Base-by-base conservation (phyloP, 768 basidiomycete genomes). In the Russula vinacea region DNA sequence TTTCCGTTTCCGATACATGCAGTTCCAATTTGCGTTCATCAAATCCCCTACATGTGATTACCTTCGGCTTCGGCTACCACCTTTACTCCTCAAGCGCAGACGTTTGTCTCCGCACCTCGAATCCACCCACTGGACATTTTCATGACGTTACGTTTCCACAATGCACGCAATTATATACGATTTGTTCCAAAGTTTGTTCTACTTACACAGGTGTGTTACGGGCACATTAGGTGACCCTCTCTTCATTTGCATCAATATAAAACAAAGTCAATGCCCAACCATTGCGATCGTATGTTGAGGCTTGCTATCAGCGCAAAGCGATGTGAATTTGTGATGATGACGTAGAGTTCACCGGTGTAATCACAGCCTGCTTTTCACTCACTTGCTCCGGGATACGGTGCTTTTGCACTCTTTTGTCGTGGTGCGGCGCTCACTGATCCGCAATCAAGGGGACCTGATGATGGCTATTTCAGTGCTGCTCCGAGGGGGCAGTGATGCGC, bases 91-190 rank as follows among this genome's bases (percentile, higher is more conserved):
- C 47, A 54, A 53, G 61, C 14, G 29, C 52, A 5, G 37, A 42
- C 45, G 60, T 40, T 13, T 59, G 19, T 54, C 44, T 14, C 47
- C 40, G 26, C 45, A 22, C 58, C n/a, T 60, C 37, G 44, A 29
- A 33, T 24, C 32, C 14, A 42, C 19, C 45, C 62, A 50, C 55
- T 42, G 22, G 5, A 55, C 54, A 9, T 44, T 24, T 24, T 64
- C 45, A 64, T 59, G 63, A 64, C 52, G 29, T 60, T 40, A 65
- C 54, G 54, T 29, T 56, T 56, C 33, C 24, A 14, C 26, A 65
- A n/a, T 33, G 50, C 33, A 51, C 37, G 7, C 29, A 45, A 16
- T 29, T 52, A 51, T 49, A 49, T 49, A 57, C 52, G 22, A 37
- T 55, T 47, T 40, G 9, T n/a, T 26, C 16, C 52, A 50, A 17